phyloP scores from a whole-genome alignment of 495 filamentous ascomycete species.

The Hamigera avellanea region DNA sequence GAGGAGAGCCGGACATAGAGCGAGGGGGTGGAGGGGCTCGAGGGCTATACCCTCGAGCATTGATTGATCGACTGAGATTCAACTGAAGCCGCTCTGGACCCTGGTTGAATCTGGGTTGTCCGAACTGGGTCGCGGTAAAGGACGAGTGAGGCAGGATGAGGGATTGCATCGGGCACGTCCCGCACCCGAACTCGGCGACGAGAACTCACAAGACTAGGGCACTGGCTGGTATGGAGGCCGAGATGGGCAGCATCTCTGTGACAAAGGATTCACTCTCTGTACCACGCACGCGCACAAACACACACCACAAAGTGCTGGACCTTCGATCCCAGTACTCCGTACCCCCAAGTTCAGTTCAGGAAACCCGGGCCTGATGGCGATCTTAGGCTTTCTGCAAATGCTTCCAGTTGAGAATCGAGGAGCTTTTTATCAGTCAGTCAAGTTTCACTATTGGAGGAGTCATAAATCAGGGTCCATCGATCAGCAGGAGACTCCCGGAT shows the following conservation, averaged over 20 bases:
- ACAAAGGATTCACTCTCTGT: constrained; percentile 2
- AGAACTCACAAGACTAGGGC: constrained; percentile 16
- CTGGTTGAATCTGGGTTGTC: constrained; percentile 28
- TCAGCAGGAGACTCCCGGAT: constrained; percentile 31
- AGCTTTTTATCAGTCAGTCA: constrained; percentile 30
- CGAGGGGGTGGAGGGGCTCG: constrained; percentile 60
- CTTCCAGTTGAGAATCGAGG: constrained; percentile 2
- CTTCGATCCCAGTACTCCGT: no score
- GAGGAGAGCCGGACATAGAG: constrained; percentile 77
- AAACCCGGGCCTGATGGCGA: constrained; percentile 1
- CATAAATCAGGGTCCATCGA: constrained; percentile 32
- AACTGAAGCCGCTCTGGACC: constrained; percentile 58
- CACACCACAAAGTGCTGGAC: no score
- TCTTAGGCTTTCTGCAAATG: not conserved
- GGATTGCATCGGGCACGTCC: constrained; percentile 32
- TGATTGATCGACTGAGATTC: constrained; percentile 56
- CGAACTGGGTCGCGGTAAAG: constrained; percentile 30
- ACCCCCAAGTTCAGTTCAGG: not conserved
- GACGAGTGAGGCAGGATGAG: constrained; percentile 35
- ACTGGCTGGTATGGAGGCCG: constrained; percentile 8
- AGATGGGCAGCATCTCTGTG: constrained; percentile 25
- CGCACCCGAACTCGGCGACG: not conserved
- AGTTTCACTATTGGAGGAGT: constrained; percentile 33
- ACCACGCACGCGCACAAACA: not conserved
- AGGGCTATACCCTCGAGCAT: constrained; percentile 55